These are phyloP conservation scores for Priceomyces carsonii DNA, from an alignment of 805 yeast genomes.

Conservation along the genomic window DNA sequence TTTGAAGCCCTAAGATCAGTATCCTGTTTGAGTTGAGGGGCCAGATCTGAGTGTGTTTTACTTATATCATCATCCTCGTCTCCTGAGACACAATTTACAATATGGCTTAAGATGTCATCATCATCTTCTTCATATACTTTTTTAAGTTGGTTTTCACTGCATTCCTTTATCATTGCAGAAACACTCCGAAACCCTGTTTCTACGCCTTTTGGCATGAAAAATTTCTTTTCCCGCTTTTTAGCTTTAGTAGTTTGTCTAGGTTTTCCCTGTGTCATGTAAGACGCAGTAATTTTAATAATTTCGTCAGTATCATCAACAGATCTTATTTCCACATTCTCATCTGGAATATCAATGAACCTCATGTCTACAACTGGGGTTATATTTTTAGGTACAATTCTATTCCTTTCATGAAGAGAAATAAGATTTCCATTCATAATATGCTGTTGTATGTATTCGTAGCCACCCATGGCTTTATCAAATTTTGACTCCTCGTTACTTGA, in stretches of 20 bases:
- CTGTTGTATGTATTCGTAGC: conserved; percentile 75
- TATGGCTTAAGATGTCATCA: too few species aligned
- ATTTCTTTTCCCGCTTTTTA: conserved; percentile 37
- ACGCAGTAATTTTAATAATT: conserved; percentile 66
- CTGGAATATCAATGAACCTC: conserved; percentile 63
- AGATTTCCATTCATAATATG: conserved; percentile 54
- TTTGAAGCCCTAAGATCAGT: too few species aligned
- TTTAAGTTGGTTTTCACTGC: too few species aligned
- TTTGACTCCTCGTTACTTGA: conserved; percentile 77
- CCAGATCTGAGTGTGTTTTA: too few species aligned
- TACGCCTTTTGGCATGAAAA: conserved; percentile 75
- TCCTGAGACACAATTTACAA: too few species aligned
- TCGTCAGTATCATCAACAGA: conserved; percentile 65
- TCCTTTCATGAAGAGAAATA: conserved; percentile 48
- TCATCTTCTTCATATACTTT: too few species aligned
- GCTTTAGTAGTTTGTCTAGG: conserved; percentile 9
- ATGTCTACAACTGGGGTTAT: conserved; percentile 58
- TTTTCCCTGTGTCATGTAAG: conserved; percentile 45
- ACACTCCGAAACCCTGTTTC: conserved; percentile 63
- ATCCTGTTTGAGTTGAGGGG: too few species aligned
- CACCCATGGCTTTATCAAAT: conserved; percentile 81
- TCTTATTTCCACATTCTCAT: conserved; percentile 59
- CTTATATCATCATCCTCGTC: too few species aligned
- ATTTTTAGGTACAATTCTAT: conserved; percentile 66
- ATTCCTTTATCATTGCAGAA: conserved; percentile 41